Evolutionary conservation across 2,329 filamentous ascomycete genomes (phyloP).

Genomic region (Venturia pyrina): DNA sequence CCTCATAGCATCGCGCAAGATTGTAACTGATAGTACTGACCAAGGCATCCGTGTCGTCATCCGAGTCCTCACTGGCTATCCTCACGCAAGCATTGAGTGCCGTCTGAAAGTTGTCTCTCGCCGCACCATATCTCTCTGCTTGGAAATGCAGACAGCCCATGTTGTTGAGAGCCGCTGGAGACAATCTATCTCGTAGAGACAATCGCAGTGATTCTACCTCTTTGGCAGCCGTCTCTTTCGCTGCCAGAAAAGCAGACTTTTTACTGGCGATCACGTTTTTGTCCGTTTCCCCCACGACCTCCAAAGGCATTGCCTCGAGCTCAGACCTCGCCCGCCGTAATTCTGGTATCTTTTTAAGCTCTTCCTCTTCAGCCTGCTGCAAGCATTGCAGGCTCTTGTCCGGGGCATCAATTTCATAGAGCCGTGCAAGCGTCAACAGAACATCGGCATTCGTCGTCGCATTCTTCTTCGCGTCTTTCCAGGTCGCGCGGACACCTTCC

Average conservation of each 20-base stretch:
- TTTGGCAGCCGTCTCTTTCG: slow-evolving; percentile 19
- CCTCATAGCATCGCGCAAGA: slow-evolving; percentile 85
- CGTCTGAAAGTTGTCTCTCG: slow-evolving; percentile 84
- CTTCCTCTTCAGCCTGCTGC: slow-evolving; percentile 83
- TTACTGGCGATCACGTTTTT: slow-evolving; percentile 33
- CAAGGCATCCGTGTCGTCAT: slow-evolving; percentile 77
- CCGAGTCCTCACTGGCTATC: slow-evolving; percentile 63
- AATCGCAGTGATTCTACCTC: slow-evolving; percentile 41
- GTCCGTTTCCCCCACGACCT: slow-evolving; percentile 25
- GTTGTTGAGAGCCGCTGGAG: slow-evolving; percentile 90
- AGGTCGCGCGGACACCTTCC: slow-evolving; percentile 73
- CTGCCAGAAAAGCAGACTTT: slow-evolving; percentile 28
- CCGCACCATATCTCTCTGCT: slow-evolving; percentile 66
- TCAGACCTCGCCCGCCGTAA: slow-evolving; percentile 56
- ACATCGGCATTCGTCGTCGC: slow-evolving; percentile 74
- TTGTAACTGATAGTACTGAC: slow-evolving; percentile 97
- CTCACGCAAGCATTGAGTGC: slow-evolving; percentile 80
- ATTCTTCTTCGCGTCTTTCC: slow-evolving; percentile 89
- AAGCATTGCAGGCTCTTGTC: slow-evolving; percentile 90
- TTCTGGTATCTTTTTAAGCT: slow-evolving; percentile 58
- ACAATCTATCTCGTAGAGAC: slow-evolving; percentile 61
- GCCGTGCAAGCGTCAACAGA: slow-evolving; percentile 77
- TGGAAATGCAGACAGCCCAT: slow-evolving; percentile 95
- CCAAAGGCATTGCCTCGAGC: slow-evolving; percentile 25
- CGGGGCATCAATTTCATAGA: slow-evolving; percentile 78